Percentiles rank a stretch among this genome's conserved stretches.
Evolutionary conservation across 1,284 basidiomycete genomes (phyloP).

Genomic region (Pseudozyma sp.): DNA sequence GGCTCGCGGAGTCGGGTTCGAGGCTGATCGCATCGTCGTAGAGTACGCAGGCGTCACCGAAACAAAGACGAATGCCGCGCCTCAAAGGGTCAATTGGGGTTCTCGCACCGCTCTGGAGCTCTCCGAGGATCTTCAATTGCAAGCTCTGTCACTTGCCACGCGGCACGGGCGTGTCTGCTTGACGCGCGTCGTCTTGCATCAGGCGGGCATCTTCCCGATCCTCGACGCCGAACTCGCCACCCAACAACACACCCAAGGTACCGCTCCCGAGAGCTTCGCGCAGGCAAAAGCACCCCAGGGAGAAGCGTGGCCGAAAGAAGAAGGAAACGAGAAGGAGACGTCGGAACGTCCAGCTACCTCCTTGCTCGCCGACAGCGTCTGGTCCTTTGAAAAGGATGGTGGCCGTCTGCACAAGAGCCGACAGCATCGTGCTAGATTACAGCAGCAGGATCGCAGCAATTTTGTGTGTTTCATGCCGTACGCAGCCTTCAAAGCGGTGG

Average conservation of each 20-base stretch:
- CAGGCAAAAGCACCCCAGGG: slow-evolving; percentile 23
- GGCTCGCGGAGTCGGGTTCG: slow-evolving; percentile 57
- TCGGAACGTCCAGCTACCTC: slow-evolving; percentile 33
- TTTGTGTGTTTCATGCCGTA: slow-evolving; percentile 68
- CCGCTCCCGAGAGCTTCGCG: slow-evolving; percentile 28
- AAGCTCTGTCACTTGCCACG: slow-evolving; percentile 41
- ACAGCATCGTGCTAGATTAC: slow-evolving; percentile 36
- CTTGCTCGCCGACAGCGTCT: slow-evolving; percentile 55
- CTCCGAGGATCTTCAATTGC: slow-evolving; percentile 54
- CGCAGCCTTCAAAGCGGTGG: slow-evolving; percentile 55
- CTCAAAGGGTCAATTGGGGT: slow-evolving; percentile 46
- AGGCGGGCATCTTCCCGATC: slow-evolving; percentile 67
- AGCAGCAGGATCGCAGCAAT: slow-evolving; percentile 62
- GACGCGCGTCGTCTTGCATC: slow-evolving; percentile 46
- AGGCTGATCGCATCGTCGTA: slow-evolving; percentile 51
- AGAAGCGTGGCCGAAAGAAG: slow-evolving; percentile 13
- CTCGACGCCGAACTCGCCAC: slow-evolving; percentile 65
- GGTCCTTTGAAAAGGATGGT: slow-evolving; percentile 51
- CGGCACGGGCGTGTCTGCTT: slow-evolving; percentile 48
- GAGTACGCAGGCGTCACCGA: slow-evolving; percentile 49
- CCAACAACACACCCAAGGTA: slow-evolving; percentile 53
- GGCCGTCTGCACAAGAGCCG: slow-evolving; percentile 8
- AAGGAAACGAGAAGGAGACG: background rate
- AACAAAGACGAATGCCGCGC: slow-evolving; percentile 29
- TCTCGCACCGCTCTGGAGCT: slow-evolving; percentile 55